A percentile compares a stretch with the other conserved stretches of the same genome.
Conservation (phyloP, 352 stramenopile species). For the Pythium plurisporium region DNA sequence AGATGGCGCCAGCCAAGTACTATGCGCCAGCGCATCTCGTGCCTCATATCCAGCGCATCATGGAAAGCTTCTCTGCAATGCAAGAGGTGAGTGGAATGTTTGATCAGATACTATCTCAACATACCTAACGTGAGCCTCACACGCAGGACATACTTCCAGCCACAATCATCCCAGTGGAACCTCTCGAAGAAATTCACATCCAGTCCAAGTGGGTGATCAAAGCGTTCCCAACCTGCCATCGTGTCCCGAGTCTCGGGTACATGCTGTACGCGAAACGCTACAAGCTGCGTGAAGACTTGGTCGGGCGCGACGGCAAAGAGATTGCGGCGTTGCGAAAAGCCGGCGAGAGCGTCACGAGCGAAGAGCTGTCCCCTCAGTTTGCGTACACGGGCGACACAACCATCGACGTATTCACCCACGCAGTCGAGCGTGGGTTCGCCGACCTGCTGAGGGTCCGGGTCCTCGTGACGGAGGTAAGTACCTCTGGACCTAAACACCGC, state of each 20-base stretch:
- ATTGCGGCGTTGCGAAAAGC: constrained; percentile 43
- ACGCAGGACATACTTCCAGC: constrained; percentile 44
- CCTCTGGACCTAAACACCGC: neutral
- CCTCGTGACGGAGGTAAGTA: constrained; percentile 75
- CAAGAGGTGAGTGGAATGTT: constrained; percentile 30
- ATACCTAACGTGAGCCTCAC: too few species aligned
- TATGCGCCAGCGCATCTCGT: constrained; percentile 58
- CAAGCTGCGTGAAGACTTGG: constrained; percentile 48
- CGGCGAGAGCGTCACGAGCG: constrained; percentile 41
- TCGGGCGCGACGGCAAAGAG: constrained; percentile 30
- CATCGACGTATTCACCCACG: constrained; percentile 45
- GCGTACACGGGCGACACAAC: constrained; percentile 84
- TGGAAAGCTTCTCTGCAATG: constrained; percentile 53
- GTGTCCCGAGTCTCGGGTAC: constrained; percentile 73
- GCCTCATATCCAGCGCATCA: constrained; percentile 43
- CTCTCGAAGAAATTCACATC: constrained; percentile 53
- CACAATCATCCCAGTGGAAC: constrained; percentile 41
- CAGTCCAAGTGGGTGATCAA: constrained; percentile 55
- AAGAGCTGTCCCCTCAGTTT: constrained; percentile 42
- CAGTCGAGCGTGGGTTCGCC: constrained; percentile 11
- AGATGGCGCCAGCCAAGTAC: constrained; percentile 60
- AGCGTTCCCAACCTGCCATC: constrained; percentile 63
- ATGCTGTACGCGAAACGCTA: constrained; percentile 61
- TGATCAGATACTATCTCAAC: neutral
- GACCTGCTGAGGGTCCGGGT: constrained; percentile 65